Evolutionary conservation across 306 rosid species (phyloP).

Genomic region (Alnus glutinosa): DNA sequence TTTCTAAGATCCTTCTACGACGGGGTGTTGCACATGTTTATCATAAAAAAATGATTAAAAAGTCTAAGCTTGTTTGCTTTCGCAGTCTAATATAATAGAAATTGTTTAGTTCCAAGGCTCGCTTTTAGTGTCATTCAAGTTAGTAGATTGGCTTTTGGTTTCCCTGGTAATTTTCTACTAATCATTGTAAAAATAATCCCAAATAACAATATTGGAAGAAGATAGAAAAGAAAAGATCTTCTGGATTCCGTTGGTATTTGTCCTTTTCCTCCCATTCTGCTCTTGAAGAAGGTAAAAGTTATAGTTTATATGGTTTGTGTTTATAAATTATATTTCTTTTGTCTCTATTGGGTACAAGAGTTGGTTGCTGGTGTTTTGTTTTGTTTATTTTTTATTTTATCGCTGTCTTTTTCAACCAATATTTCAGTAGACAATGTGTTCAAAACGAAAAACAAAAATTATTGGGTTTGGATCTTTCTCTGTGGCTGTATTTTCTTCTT

Average conservation of each 20-base stretch:
- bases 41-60: background rate
- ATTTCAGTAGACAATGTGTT: background rate
- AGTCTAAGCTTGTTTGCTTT: slow-evolving; percentile 23
- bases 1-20: slow-evolving; percentile 35
- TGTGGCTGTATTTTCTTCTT: background rate
- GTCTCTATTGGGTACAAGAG: background rate
- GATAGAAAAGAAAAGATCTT: background rate
- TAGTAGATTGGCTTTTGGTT: background rate
- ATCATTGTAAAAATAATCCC: background rate
- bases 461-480: background rate
- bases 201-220: background rate
- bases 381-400: background rate
- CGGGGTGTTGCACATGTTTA: slow-evolving; percentile 44
- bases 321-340: background rate
- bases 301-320: background rate
- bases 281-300: background rate
- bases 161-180: background rate
- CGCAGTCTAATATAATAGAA: slow-evolving; percentile 1
- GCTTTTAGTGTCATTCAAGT: slow-evolving; percentile 24
- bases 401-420: background rate
- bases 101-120: slow-evolving; percentile 17
- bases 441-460: background rate
- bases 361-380: background rate
- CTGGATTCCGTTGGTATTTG: background rate
- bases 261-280: background rate